Evolutionary conservation across 352 stramenopile genomes (phyloP).

Genomic region (Phytopythium montanum): DNA sequence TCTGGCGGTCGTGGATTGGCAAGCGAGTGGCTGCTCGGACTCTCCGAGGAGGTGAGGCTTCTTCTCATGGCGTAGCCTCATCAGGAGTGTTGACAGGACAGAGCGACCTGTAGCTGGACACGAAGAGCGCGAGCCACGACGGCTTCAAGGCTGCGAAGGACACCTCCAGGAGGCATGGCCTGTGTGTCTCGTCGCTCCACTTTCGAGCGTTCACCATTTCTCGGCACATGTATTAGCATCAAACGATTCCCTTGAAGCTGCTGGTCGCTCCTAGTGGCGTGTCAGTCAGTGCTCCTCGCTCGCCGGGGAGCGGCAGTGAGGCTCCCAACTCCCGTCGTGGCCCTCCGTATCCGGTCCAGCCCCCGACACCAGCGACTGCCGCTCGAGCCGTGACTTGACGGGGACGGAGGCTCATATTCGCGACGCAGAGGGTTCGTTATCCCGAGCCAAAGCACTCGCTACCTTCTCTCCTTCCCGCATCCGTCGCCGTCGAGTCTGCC

Average conservation of each 20-base stretch:
- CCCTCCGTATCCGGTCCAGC: background rate
- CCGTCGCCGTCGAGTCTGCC: slow-evolving; percentile 4
- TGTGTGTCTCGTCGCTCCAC: no score
- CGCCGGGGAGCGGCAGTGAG: background rate
- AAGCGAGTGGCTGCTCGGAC: background rate
- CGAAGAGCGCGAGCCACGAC: background rate
- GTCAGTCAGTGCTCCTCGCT: background rate
- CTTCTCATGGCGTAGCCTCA: background rate
- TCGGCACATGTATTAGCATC: slow-evolving; percentile 1
- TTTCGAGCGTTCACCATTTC: background rate
- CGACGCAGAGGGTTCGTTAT: background rate
- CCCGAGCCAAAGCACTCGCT: background rate
- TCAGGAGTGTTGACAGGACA: background rate
- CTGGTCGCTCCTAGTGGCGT: background rate
- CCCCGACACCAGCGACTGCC: background rate
- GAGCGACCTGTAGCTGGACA: background rate
- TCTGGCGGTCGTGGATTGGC: background rate
- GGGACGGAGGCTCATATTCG: slow-evolving; percentile 8
- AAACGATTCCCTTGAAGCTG: background rate
- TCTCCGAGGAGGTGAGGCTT: background rate
- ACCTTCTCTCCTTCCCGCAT: slow-evolving; percentile 2
- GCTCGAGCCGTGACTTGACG: background rate
- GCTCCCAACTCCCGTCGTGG: background rate
- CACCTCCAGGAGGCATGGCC: background rate
- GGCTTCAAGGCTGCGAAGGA: slow-evolving; percentile 1